Percentiles rank a stretch among this genome's conserved stretches.
Conservation (phyloP, 768 basidiomycete genomes). For the Termitomyces sp. region DNA sequence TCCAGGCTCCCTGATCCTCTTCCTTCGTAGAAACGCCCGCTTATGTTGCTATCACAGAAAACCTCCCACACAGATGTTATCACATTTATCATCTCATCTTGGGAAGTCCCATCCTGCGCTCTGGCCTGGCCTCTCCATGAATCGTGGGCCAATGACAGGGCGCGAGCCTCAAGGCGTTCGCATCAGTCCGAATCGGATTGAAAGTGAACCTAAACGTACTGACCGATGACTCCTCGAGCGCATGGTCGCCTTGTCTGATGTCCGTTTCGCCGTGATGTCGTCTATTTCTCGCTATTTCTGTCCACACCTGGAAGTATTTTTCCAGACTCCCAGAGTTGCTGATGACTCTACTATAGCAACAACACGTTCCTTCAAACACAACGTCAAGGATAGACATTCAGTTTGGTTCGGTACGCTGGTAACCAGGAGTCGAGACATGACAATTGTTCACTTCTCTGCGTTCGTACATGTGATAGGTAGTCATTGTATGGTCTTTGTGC, state of each 20-base stretch:
- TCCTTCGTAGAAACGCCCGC: not conserved
- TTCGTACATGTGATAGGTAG: not conserved
- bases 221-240: not conserved
- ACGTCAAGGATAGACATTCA: too few relatives aligned
- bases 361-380: too few relatives aligned
- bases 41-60: not conserved
- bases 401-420: not conserved
- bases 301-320: too few relatives aligned
- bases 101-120: not conserved
- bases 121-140: not conserved
- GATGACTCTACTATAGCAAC: too few relatives aligned
- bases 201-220: not conserved
- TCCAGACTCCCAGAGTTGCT: too few relatives aligned
- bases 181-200: not conserved
- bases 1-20: not conserved
- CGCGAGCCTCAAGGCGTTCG: not conserved
- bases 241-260: not conserved
- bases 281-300: not conserved
- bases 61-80: slow-evolving; percentile 6
- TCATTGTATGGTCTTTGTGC: not conserved
- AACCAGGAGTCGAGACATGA: slow-evolving; percentile 6
- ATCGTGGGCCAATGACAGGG: not conserved
- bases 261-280: not conserved
- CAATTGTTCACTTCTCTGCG: not conserved
- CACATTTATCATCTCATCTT: not conserved